Evolutionary conservation across 2,329 filamentous ascomycete genomes (phyloP), one percentile per base, ranked within the genome.

Genomic region (Aureobasidium sp.): DNA sequence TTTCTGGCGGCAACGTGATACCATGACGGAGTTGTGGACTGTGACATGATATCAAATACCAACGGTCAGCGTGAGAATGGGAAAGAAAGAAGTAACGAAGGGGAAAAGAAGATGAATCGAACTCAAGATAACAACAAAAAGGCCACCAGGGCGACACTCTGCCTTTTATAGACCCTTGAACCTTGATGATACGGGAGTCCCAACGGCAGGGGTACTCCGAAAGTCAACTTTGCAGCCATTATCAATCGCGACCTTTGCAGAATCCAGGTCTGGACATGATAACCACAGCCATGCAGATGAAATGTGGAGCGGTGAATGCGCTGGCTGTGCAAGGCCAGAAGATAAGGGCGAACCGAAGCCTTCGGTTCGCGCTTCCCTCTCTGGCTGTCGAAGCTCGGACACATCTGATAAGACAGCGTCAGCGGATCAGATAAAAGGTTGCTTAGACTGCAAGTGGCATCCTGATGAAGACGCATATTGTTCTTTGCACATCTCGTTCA

Each of bases 271-370:
- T 25, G 42, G 42, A 29, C 13, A 45, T 45, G 27, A 45, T 27
- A 16, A 32, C 25, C 15, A 25, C n/a, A 54, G 50, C 21, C 41
- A 8, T 44, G 3, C 9, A 44, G 41, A 41, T 8, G 15, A 44
- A 55, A 44, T 44, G 53, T 57, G 53, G 41, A 57, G 53, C 53
- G 42, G 53, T 57, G 53, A 9, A 57, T 57, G 53, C 53, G 41
- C n/a, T 57, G 53, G 29, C 53, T 36, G 11, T 8, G 6, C 36
- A 15, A 5, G 11, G 9, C 4, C 3, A 16, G 25, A 55, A 34
- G 39, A 29, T 10, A 37, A 21, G 10, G 11, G 53, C 53, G 53
- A 57, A 11, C 53, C 53, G 53, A 55, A 13, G 3, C 3, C 2
- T 13, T 15, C 53, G 53, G 53, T 29, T 57, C 53, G 53, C 53